Percentiles rank a stretch among this genome's conserved stretches.
Evolutionary conservation across 108 stramenopile genomes (phyloP).

Genomic region (Fragilaria crotonensis): DNA sequence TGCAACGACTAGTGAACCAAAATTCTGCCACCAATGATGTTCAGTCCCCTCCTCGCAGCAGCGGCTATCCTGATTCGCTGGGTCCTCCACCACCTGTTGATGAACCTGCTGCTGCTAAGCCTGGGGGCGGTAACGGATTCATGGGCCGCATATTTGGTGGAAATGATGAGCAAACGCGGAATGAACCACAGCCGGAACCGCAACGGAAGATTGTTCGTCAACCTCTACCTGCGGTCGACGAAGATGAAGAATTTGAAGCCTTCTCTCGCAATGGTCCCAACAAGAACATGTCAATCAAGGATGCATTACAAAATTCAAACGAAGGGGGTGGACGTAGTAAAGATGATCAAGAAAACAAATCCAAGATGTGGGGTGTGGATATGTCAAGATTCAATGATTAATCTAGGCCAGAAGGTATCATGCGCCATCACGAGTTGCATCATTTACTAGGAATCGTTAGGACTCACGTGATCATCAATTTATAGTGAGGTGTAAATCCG

Average conservation of each 20-base stretch:
- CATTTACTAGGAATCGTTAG: too few relatives aligned
- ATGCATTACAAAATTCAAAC: slow-evolving; percentile 30
- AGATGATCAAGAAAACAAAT: slow-evolving; percentile 27
- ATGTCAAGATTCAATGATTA: slow-evolving; percentile 39
- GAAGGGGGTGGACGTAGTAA: slow-evolving; percentile 6
- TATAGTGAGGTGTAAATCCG: too few relatives aligned
- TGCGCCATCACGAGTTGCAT: too few relatives aligned
- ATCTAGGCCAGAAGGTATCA: background rate
- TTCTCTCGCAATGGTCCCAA: slow-evolving; percentile 27
- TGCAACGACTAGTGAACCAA: slow-evolving; percentile 1
- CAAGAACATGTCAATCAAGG: slow-evolving; percentile 43
- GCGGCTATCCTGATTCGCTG: background rate
- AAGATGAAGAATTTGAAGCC: slow-evolving; percentile 44
- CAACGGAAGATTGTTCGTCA: slow-evolving; percentile 27
- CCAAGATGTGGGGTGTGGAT: slow-evolving; percentile 59
- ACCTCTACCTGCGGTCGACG: slow-evolving; percentile 33
- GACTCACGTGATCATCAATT: too few relatives aligned
- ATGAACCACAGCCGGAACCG: slow-evolving; percentile 4
- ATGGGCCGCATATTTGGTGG: background rate
- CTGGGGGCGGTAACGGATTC: background rate
- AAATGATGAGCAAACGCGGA: background rate
- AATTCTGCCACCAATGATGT: background rate
- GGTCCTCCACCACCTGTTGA: background rate
- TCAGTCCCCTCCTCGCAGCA: background rate
- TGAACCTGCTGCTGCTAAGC: background rate